A percentile compares a stretch with the other conserved stretches of the same genome.
Conservation (phyloP, 192 early-diverging fungal species). For the Dissophora globulifera region DNA sequence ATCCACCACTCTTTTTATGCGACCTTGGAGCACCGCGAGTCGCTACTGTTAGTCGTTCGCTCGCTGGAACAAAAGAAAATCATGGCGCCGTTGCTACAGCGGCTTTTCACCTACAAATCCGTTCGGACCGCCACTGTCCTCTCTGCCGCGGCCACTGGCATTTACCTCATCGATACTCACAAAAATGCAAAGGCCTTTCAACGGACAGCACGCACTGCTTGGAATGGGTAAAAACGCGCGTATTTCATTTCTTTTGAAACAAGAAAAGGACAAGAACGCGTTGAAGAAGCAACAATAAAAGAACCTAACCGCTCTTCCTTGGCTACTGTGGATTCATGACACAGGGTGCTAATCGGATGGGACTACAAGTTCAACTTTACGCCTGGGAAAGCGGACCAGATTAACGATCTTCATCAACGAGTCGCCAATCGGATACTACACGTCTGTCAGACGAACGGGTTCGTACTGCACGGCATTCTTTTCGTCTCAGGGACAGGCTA, state of each 20-base stretch:
- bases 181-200: constrained; percentile 60
- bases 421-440: constrained; percentile 77
- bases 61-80: too few relatives aligned
- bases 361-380: constrained; percentile 90
- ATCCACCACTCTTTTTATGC: too few relatives aligned
- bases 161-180: constrained; percentile 56
- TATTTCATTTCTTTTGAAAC: constrained; percentile 1
- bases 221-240: constrained; percentile 59
- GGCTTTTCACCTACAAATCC: constrained; percentile 22
- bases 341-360: constrained; percentile 56
- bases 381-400: constrained; percentile 64
- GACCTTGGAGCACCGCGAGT: too few relatives aligned
- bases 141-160: constrained; percentile 27
- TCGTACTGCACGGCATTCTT: constrained; percentile 1
- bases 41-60: too few relatives aligned
- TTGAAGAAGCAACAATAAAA: too few relatives aligned
- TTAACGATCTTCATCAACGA: constrained; percentile 78
- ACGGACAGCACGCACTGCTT: constrained; percentile 58
- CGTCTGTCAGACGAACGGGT: constrained; percentile 83
- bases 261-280: too few relatives aligned
- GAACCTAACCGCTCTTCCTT: too few relatives aligned
- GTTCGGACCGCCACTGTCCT: constrained; percentile 26
- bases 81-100: constrained; percentile 27
- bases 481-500: background rate
- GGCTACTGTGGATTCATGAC: too few relatives aligned